Conservation (phyloP, 2,329 filamentous ascomycete genomes). For the Penicillium sp. region DNA sequence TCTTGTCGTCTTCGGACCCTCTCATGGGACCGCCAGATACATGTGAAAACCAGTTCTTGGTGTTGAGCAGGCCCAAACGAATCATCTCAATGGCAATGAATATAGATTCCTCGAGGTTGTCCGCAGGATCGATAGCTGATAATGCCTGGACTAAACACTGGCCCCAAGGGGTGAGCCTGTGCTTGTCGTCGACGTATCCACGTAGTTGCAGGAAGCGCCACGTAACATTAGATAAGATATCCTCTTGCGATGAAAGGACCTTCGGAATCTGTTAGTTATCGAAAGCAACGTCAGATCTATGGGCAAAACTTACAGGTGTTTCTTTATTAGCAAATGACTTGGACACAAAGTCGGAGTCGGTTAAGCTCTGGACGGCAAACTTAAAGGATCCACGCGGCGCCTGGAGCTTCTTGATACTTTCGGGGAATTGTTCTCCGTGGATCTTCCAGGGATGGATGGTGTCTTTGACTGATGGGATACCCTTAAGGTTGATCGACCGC, state of each 20-base stretch:
- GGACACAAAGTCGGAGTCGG: constrained; percentile 67
- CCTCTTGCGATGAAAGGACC: constrained; percentile 62
- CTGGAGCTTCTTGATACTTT: constrained; percentile 38
- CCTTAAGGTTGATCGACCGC: constrained; percentile 63
- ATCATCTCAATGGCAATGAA: constrained; percentile 85
- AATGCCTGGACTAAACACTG: constrained; percentile 72
- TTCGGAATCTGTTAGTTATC: constrained; percentile 26
- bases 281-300: neutral
- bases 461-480: constrained; percentile 54
- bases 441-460: constrained; percentile 70
- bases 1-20: constrained; percentile 71
- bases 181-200: constrained; percentile 75
- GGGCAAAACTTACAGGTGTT: constrained; percentile 33
- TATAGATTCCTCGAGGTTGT: constrained; percentile 70
- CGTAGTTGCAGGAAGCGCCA: constrained; percentile 90
- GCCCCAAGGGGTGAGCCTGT: constrained; percentile 82
- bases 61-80: constrained; percentile 73
- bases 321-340: constrained; percentile 64
- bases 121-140: constrained; percentile 57
- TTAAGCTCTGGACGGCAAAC: constrained; percentile 62
- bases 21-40: constrained; percentile 60
- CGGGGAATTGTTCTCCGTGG: constrained; percentile 54
- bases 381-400: constrained; percentile 34
- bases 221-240: constrained; percentile 71
- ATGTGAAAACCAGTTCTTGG: constrained; percentile 61